Base-by-base conservation (phyloP, 106 monocot genomes). In the Dendrobium officinale region DNA sequence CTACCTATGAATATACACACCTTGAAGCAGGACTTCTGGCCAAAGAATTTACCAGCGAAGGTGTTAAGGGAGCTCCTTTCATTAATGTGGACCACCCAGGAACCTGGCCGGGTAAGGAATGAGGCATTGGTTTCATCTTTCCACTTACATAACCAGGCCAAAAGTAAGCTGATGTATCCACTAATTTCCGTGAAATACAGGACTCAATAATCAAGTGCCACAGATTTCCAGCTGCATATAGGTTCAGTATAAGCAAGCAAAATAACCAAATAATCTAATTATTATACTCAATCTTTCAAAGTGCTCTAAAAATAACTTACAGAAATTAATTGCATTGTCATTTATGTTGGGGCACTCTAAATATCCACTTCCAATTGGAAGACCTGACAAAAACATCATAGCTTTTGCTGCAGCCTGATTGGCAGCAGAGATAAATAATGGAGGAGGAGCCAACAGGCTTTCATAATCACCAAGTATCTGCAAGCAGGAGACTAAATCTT, bases 361-460 rank as follows among this genome's bases (percentile, higher is more conserved):
- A 78, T 78, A 87, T 19, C 92, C 89, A 81, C 80, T 86, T n/a
- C 81, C 82, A 88, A 86, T 88, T 70, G 86, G 82, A 33, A 84
- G 67, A 19, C 91, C 93, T 27, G 99, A 99, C 84, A 93, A 79
- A 86, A 90, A 88, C 80, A 89, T 84, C 81, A 88, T 85, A 33
- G 99, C 99, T 86, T 99, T 99, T 78, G 90, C 86, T 66, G 99
- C 99, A 79, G 99, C 99, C 83, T 91, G 92, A 89, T 93, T 93
- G 54, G 95, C 95, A 81, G 85, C 89, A 55, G 87, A 84, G 77
- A 91, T 67, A 78, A 86, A 80, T 47, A 85, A 88, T 75, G 83
- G 80, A 55, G 99, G 99, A 76, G 99, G 99, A 83, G 80, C 79
- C 73, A 99, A 83, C 85, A 99, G 85, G 73, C 88, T 89, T 77